A percentile compares a stretch with the other conserved stretches of the same genome.
Evolutionary conservation across 441 rosid genomes (phyloP).

Genomic region (Sinapis alba): DNA sequence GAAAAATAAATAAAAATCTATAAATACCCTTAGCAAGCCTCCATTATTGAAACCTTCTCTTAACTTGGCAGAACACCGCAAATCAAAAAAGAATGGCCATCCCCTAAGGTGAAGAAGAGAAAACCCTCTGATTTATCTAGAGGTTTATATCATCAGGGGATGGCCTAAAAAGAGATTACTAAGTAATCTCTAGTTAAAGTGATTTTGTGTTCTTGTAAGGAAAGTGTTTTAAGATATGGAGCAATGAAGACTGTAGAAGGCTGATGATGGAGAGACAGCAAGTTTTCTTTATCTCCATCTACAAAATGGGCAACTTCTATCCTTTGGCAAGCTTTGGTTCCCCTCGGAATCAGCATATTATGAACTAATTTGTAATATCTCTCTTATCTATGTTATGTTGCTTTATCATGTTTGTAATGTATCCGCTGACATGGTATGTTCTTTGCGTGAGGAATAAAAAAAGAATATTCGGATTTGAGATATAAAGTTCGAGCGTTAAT

Average conservation of each 20-base stretch:
- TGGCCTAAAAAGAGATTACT: constrained; percentile 25
- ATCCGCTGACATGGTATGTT: constrained; percentile 21
- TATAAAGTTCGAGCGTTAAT: neutral
- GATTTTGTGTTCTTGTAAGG: constrained; percentile 24
- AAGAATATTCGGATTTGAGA: constrained; percentile 15
- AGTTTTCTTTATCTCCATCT: constrained; percentile 31
- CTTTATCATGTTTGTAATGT: constrained; percentile 2
- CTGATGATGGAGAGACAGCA: constrained; percentile 31
- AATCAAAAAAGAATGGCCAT: constrained; percentile 27
- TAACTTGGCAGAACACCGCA: constrained; percentile 20
- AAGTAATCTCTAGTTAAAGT: neutral
- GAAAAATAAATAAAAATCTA: constrained; percentile 10
- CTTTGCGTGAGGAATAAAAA: constrained; percentile 24
- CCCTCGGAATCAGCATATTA: constrained; percentile 50
- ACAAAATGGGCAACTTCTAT: constrained; percentile 45
- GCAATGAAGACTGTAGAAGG: constrained; percentile 43
- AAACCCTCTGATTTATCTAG: constrained; percentile 18
- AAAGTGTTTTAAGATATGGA: constrained; percentile 32
- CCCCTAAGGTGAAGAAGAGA: constrained; percentile 31
- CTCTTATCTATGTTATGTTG: constrained; percentile 18
- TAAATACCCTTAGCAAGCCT: constrained; percentile 19
- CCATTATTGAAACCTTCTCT: constrained; percentile 36
- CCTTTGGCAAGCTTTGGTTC: constrained; percentile 50
- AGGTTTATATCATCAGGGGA: constrained; percentile 34
- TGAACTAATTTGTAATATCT: constrained; percentile 15